Evolutionary conservation across 768 basidiomycete species (phyloP).

Genomic region (Dictyophora rubrovolvata): DNA sequence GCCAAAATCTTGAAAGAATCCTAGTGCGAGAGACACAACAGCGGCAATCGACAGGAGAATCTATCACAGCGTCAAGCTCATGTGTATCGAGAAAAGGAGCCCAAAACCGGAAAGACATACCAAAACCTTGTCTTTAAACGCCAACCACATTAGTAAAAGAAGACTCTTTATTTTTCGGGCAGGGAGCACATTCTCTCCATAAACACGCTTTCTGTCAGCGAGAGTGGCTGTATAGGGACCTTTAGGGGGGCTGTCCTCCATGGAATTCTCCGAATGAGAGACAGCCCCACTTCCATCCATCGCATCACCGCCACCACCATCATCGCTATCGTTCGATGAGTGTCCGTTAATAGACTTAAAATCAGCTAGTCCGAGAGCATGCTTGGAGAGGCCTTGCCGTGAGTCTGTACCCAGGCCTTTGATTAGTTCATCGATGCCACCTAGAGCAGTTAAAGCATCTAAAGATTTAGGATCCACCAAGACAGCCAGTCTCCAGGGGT

Average conservation of each 20-base stretch:
- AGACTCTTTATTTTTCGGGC: constrained; percentile 58
- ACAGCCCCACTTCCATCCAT: neutral
- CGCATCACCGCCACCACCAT: constrained; percentile 1
- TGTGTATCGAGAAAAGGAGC: neutral
- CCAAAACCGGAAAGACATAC: constrained; percentile 33
- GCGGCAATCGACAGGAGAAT: constrained; percentile 88
- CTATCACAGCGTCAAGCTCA: constrained; percentile 27
- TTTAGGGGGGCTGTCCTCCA: neutral
- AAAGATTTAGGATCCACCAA: constrained; percentile 86
- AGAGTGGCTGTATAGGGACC: constrained; percentile 33
- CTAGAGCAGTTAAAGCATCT: constrained; percentile 51
- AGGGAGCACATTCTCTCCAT: constrained; percentile 70
- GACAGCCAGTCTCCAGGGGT: constrained; percentile 67
- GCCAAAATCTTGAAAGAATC: constrained; percentile 91
- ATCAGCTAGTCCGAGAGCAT: constrained; percentile 9
- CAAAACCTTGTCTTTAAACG: constrained; percentile 84
- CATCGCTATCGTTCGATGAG: neutral
- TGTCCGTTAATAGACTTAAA: neutral
- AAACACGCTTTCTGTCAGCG: constrained; percentile 55
- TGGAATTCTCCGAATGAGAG: neutral
- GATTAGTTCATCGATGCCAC: constrained; percentile 60
- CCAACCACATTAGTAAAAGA: constrained; percentile 72
- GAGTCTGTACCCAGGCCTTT: constrained; percentile 62
- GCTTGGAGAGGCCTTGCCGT: constrained; percentile 23
- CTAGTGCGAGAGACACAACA: constrained; percentile 84